These are phyloP conservation scores for Saccharomycopsis fodiens DNA, from an alignment of 805 yeast genomes.

Conservation along the genomic window DNA sequence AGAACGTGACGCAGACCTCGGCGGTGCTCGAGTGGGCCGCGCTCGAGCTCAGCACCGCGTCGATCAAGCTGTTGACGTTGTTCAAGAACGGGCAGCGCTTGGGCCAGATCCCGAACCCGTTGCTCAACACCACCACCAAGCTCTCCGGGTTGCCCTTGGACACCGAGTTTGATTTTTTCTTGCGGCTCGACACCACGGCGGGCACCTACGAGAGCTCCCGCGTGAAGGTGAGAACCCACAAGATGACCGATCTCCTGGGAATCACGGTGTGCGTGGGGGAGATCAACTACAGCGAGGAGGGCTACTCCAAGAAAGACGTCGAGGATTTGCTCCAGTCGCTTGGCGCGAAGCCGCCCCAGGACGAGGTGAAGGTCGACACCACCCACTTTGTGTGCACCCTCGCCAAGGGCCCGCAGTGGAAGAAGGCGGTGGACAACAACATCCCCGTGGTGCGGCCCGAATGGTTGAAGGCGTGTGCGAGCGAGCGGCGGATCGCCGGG, in stretches of 20 bases:
- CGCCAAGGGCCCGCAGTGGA: conserved; percentile 63
- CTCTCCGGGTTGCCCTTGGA: conserved; percentile 89
- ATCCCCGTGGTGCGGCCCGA: conserved; percentile 95
- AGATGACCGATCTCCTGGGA: conserved; percentile 92
- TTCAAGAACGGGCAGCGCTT: conserved; percentile 68
- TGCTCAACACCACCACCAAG: conserved; percentile 71
- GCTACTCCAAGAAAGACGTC: conserved; percentile 46
- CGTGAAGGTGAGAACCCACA: conserved; percentile 74
- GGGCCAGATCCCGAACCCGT: conserved; percentile 80
- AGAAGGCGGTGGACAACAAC: conserved; percentile 74
- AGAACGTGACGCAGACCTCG: conserved; percentile 87
- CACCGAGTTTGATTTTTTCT: conserved; percentile 68
- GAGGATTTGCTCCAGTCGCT: conserved; percentile 55
- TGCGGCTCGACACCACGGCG: conserved; percentile 80
- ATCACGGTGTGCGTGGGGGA: conserved; percentile 88
- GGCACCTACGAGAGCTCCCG: conserved; percentile 71
- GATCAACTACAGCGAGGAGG: conserved; percentile 47
- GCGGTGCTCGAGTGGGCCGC: conserved; percentile 94
- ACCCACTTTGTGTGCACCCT: conserved; percentile 85
- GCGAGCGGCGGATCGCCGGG: conserved; percentile 87
- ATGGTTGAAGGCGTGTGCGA: conserved; percentile 94
- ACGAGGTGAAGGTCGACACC: conserved; percentile 75
- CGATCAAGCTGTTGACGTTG: conserved; percentile 64
- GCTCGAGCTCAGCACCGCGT: conserved; percentile 74
- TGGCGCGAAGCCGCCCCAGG: conserved; percentile 77